Conservation (phyloP, 345 rosid genomes). For the Orychophragmus violaceus region DNA sequence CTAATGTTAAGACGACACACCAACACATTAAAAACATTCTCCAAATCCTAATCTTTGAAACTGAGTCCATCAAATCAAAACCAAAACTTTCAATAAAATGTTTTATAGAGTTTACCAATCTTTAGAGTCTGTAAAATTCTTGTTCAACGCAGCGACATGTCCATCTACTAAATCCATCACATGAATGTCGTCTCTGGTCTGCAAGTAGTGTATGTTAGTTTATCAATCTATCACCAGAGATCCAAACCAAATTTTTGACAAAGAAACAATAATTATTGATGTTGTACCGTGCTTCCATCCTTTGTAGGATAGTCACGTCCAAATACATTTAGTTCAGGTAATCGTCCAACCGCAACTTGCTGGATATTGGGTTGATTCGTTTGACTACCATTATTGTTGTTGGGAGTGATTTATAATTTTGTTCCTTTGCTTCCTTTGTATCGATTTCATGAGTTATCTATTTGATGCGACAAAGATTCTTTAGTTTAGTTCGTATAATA, state of each 20-base stretch:
- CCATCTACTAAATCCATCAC: constrained; percentile 98
- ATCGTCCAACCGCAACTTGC: constrained; percentile 90
- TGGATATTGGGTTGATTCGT: too few relatives aligned
- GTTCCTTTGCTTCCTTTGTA: too few relatives aligned
- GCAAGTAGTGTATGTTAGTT: constrained; percentile 18
- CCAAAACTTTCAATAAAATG: background rate
- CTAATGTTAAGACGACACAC: constrained; percentile 32
- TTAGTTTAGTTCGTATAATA: too few relatives aligned
- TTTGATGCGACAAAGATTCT: too few relatives aligned
- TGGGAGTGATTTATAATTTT: too few relatives aligned
- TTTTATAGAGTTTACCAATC: constrained; percentile 42
- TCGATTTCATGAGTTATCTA: too few relatives aligned
- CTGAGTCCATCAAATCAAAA: too few relatives aligned
- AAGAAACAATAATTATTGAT: background rate
- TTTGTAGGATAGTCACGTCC: constrained; percentile 86
- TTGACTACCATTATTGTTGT: too few relatives aligned
- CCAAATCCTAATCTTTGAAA: too few relatives aligned
- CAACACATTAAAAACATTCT: background rate
- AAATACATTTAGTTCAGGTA: constrained; percentile 88
- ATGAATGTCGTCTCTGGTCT: constrained; percentile 89
- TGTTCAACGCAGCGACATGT: constrained; percentile 75
- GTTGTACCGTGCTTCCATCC: constrained; percentile 88
- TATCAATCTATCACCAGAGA: too few relatives aligned
- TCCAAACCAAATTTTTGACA: background rate
- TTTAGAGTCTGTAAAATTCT: constrained; percentile 48